Percentiles rank a stretch among this genome's conserved stretches.
Evolutionary conservation across 805 yeast genomes (phyloP).

Genomic region (Candida gorgasii): DNA sequence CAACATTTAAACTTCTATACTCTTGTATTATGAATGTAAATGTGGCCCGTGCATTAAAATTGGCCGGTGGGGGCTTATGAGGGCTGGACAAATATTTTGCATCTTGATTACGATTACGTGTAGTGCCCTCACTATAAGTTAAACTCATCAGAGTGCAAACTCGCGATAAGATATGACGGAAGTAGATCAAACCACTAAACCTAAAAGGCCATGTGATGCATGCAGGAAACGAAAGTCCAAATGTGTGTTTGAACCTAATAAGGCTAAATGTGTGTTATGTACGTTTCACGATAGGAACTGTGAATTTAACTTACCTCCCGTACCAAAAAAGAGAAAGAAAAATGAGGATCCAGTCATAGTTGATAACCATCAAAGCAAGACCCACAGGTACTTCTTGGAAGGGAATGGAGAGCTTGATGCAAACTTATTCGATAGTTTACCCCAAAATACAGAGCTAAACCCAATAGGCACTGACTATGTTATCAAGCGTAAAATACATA

Average conservation of each 20-base stretch:
- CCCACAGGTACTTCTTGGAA: slow-evolving; percentile 5
- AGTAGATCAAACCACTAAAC: slow-evolving; percentile 8
- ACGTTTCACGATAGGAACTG: slow-evolving; percentile 8
- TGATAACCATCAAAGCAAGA: background rate
- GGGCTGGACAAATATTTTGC: no score
- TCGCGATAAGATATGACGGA: slow-evolving; percentile 1
- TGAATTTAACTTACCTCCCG: slow-evolving; percentile 15
- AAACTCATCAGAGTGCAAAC: no score
- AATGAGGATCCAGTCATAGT: background rate
- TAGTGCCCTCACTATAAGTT: no score
- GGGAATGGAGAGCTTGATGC: slow-evolving; percentile 14
- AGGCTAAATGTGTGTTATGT: slow-evolving; percentile 11
- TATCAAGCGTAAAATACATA: slow-evolving; percentile 10
- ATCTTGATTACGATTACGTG: no score
- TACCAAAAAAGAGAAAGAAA: slow-evolving; percentile 11
- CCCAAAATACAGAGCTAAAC: slow-evolving; percentile 1
- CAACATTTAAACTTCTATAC: no score
- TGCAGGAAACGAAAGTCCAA: slow-evolving; percentile 16
- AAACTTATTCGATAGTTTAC: slow-evolving; percentile 7
- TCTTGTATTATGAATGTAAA: no score
- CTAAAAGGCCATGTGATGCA: slow-evolving; percentile 14
- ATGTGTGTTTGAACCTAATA: slow-evolving; percentile 13
- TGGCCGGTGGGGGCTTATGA: no score
- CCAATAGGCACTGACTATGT: slow-evolving; percentile 7
- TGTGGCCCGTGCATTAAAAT: no score